Evolutionary conservation across 1,284 basidiomycete species (phyloP), one percentile per base, ranked within the genome.

Genomic region (Ceratobasidium sp.): DNA sequence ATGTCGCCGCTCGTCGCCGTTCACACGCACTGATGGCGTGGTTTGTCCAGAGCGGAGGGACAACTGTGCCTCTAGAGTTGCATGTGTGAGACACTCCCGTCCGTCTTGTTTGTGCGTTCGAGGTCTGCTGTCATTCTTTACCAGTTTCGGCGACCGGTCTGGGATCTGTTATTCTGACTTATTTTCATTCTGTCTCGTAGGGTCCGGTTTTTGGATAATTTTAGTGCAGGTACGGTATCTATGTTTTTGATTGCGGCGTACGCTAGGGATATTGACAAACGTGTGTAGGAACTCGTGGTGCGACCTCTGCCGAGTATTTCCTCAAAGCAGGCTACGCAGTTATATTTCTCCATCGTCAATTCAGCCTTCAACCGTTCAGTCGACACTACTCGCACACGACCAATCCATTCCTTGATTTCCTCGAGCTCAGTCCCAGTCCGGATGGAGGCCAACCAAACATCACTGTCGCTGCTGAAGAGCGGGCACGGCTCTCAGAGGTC

Each of bases 261-360:
- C 8, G 43, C 3, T 45, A n/a, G 18, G 43, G 18, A 59, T 72
- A 26, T 32, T 62, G n/a, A 61, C 41, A 23, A 62, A 64, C 52
- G 52, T 16, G 23, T 61, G 34, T 74, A 93, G 93, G 97, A 62
- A 99, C 97, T 16, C 88, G 97, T 79, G 97, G 97, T 43, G 94
- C 97, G 34, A 96, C 97, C 0, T 98, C 96, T 3, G 97, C 97
- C 1, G 97, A 99, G 82, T 98, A 99, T 84, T 98, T 99, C 80
- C 87, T 99, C 72, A 87, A 89, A 77, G 89, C 92, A 1, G 92
- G 92, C 75, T 99, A 99, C 83, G 96, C 96, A 23, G 97, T 99
- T 79, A 96, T 99, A 78, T 99, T 99, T 82, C 92, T 99, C 88
- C 96, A 98, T 81, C 87, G 97, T 9, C 94, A 97, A 80, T 97